These are phyloP conservation scores for Phytophthora sojae DNA, from an alignment of 352 stramenopile species.

Conservation along the genomic window DNA sequence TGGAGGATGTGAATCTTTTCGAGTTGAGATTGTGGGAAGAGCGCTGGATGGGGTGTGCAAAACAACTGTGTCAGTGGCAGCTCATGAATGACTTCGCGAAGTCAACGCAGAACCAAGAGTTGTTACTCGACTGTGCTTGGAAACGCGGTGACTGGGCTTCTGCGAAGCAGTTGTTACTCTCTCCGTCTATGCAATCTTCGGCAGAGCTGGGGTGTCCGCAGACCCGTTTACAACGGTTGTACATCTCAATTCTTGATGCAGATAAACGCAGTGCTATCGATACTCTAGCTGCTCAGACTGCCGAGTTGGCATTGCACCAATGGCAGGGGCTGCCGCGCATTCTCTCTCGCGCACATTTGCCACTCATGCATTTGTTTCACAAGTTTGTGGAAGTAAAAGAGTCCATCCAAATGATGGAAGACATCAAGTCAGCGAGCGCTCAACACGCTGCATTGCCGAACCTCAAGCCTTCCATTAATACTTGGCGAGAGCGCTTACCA, in stretches of 20 bases:
- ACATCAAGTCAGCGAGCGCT: conserved; percentile 86
- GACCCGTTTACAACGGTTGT: conserved; percentile 84
- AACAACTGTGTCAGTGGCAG: conserved; percentile 93
- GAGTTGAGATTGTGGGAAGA: conserved; percentile 90
- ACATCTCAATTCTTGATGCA: conserved; percentile 88
- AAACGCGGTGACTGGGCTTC: conserved; percentile 92
- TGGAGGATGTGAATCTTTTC: conserved; percentile 87
- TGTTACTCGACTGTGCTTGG: conserved; percentile 93
- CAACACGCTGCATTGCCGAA: conserved; percentile 87
- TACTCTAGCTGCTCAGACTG: conserved; percentile 70
- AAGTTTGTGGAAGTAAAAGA: conserved; percentile 95
- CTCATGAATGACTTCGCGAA: conserved; percentile 94
- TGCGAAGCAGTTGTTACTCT: conserved; percentile 81
- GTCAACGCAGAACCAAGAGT: conserved; percentile 91
- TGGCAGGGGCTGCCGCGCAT: conserved; percentile 91
- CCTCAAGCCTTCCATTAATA: conserved; percentile 93
- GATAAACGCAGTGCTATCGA: conserved; percentile 82
- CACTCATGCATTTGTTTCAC: conserved; percentile 89
- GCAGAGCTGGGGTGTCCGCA: conserved; percentile 77
- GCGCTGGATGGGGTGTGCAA: conserved; percentile 91
- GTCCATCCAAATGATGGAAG: conserved; percentile 91
- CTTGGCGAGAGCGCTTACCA: conserved; percentile 92
- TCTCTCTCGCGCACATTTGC: conserved; percentile 78
- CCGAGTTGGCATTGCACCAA: conserved; percentile 86
- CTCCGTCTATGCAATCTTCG: conserved; percentile 68